phyloP scores from a whole-genome alignment of 1,284 basidiomycete species.

The Phenoliferia sp. region DNA sequence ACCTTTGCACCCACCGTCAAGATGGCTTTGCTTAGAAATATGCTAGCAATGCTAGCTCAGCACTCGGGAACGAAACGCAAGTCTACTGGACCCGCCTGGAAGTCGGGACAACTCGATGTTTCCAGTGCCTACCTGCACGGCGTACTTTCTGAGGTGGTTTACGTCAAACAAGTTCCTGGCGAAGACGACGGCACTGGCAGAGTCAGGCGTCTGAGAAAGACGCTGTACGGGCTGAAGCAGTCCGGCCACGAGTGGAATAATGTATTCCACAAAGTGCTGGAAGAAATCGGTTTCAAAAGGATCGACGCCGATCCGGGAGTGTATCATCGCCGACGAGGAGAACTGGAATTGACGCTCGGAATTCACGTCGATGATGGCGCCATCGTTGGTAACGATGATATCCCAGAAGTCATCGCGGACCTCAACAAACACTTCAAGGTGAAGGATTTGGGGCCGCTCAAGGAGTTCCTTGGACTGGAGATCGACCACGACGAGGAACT shows the following conservation, averaged over 20 bases:
- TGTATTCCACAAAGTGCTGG: constrained; percentile 7
- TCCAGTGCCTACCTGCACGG: constrained; percentile 21
- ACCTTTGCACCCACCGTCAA: constrained; percentile 49
- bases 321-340: background rate
- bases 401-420: background rate
- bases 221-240: constrained; percentile 27
- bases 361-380: constrained; percentile 5
- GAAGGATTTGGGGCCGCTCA: background rate
- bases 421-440: background rate
- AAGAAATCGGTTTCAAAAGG: background rate
- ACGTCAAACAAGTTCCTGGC: constrained; percentile 4
- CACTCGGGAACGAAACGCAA: background rate
- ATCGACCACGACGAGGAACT: background rate
- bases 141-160: constrained; percentile 5
- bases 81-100: background rate
- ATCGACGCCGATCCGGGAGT: background rate
- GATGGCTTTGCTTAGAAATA: constrained; percentile 42
- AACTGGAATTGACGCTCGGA: background rate
- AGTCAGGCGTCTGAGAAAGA: constrained; percentile 1
- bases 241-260: constrained; percentile 19
- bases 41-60: constrained; percentile 15
- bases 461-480: background rate
- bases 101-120: constrained; percentile 22
- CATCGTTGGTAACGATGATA: background rate
- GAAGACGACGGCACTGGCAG: background rate